Conservation (phyloP, 768 basidiomycete genomes). For the Lactarius akahatsu region DNA sequence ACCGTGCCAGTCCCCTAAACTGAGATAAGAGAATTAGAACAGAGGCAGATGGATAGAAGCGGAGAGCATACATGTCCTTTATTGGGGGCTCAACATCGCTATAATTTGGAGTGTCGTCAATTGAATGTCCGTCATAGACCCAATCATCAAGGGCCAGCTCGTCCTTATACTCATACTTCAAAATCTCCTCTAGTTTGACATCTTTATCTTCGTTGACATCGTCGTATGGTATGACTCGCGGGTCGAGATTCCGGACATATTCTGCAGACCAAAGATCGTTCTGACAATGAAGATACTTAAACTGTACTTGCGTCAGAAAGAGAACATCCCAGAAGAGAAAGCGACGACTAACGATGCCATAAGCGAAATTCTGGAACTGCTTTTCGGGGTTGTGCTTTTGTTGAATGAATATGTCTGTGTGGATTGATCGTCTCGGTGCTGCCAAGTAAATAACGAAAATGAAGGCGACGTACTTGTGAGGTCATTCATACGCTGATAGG, state of each 20-base stretch:
- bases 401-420: slow-evolving; percentile 29
- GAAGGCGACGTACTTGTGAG: slow-evolving; percentile 8
- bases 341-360: slow-evolving; percentile 26
- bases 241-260: neutral
- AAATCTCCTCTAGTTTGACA: slow-evolving; percentile 11
- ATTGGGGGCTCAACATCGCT: slow-evolving; percentile 10
- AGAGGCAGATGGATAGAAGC: neutral
- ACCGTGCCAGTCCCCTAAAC: slow-evolving; percentile 27
- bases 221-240: neutral
- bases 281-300: slow-evolving; percentile 5
- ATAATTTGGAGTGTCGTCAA: slow-evolving; percentile 4
- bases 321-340: neutral
- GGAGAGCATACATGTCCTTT: slow-evolving; percentile 16
- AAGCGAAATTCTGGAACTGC: slow-evolving; percentile 31
- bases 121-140: slow-evolving; percentile 21
- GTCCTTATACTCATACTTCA: neutral
- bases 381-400: slow-evolving; percentile 27
- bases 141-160: slow-evolving; percentile 12
- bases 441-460: neutral
- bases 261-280: slow-evolving; percentile 9
- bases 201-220: slow-evolving; percentile 15
- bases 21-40: neutral
- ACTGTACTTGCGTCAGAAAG: slow-evolving; percentile 7
- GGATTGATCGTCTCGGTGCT: neutral
- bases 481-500: slow-evolving; percentile 4